Conservation (phyloP, 352 stramenopile genomes). For the Phytophthora pisi region DNA sequence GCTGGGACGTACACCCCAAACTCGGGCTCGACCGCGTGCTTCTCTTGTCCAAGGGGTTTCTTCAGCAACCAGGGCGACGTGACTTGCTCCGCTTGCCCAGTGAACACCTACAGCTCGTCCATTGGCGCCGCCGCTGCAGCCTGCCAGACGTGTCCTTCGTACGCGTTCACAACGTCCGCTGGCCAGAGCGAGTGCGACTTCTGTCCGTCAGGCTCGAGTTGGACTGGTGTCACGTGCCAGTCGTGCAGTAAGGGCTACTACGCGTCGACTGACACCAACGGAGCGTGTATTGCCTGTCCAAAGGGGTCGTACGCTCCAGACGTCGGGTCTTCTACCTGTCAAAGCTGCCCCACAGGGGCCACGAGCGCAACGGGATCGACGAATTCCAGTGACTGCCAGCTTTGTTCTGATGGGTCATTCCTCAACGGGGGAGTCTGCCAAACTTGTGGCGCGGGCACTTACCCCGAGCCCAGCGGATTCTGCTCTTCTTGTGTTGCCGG, state of each 20-base stretch:
- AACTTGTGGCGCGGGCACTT: constrained; percentile 27
- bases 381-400: constrained; percentile 34
- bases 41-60: constrained; percentile 61
- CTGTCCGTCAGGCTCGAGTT: constrained; percentile 38
- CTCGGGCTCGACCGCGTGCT: constrained; percentile 46
- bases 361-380: constrained; percentile 37
- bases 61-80: constrained; percentile 51
- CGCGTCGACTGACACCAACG: constrained; percentile 30
- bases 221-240: constrained; percentile 33
- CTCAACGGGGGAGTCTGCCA: constrained; percentile 40
- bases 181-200: constrained; percentile 40
- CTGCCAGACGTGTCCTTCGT: constrained; percentile 42
- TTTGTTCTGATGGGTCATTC: constrained; percentile 39
- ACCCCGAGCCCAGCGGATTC: constrained; percentile 35
- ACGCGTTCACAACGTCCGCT: constrained; percentile 41
- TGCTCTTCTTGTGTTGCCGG: constrained; percentile 52
- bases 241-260: constrained; percentile 49
- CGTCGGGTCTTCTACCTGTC: constrained; percentile 29
- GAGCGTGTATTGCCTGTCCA: constrained; percentile 53
- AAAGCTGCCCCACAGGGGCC: constrained; percentile 41
- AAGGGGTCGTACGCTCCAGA: constrained; percentile 42
- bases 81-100: constrained; percentile 48
- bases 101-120: constrained; percentile 50
- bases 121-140: constrained; percentile 25
- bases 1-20: constrained; percentile 55